phyloP scores from a whole-genome alignment of 805 yeast species.

The Saccharomycopsis fodiens region DNA sequence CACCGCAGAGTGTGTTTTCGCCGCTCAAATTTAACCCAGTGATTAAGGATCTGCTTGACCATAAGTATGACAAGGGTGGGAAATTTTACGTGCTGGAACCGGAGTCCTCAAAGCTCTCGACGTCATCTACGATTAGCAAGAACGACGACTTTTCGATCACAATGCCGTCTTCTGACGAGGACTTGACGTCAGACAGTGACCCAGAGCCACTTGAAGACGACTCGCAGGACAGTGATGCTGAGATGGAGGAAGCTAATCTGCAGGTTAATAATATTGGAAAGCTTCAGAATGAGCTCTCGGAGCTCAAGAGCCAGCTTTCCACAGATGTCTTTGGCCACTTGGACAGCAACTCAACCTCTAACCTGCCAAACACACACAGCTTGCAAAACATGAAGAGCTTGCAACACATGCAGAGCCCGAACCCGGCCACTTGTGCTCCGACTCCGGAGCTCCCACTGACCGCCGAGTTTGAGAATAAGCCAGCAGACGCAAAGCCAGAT shows the following conservation, averaged over 20 bases:
- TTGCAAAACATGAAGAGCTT: slow-evolving; percentile 9
- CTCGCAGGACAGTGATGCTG: slow-evolving; percentile 16
- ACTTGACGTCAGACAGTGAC: slow-evolving; percentile 22
- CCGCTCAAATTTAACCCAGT: slow-evolving; percentile 78
- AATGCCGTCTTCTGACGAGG: slow-evolving; percentile 24
- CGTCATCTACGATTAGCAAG: background rate
- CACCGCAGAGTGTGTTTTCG: slow-evolving; percentile 57
- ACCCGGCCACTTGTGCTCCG: too few relatives aligned
- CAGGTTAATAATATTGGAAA: background rate
- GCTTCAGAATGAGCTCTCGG: background rate
- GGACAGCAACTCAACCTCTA: background rate
- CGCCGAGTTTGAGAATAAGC: slow-evolving; percentile 1
- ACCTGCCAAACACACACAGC: background rate
- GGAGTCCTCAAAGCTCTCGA: background rate
- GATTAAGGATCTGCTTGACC: slow-evolving; percentile 67
- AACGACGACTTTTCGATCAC: slow-evolving; percentile 23
- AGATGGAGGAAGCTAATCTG: slow-evolving; percentile 1
- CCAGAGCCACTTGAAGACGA: slow-evolving; percentile 21
- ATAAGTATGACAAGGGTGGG: slow-evolving; percentile 86
- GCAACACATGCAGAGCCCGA: too few relatives aligned
- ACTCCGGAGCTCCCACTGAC: slow-evolving; percentile 18
- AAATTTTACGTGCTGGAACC: slow-evolving; percentile 55
- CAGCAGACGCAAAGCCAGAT: background rate
- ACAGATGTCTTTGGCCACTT: background rate
- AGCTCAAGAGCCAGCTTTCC: too few relatives aligned